Conservation (phyloP, 2,329 filamentous ascomycete genomes). For the Pseudocercospora eumusae region DNA sequence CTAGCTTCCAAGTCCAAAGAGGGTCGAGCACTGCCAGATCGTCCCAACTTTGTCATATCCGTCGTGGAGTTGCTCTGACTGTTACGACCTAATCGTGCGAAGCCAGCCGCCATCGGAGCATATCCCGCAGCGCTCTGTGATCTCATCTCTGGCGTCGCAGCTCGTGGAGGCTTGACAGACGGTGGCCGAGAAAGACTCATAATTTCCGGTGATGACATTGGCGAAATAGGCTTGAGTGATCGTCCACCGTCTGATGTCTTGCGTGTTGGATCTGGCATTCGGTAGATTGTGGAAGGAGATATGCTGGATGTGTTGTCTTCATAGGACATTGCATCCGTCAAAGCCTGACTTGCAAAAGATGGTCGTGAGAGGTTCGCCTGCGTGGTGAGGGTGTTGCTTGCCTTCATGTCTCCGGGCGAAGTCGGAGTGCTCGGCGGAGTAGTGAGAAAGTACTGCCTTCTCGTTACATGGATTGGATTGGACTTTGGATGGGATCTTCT, state of each 20-base stretch:
- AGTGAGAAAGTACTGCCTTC: slow-evolving; percentile 4
- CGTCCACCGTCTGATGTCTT: background rate
- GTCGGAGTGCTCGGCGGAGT: background rate
- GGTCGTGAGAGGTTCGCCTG: background rate
- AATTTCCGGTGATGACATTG: background rate
- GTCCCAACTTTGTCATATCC: background rate
- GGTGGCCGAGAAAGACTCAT: background rate
- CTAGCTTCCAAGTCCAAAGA: slow-evolving; percentile 9
- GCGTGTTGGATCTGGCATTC: background rate
- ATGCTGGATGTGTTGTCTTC: background rate
- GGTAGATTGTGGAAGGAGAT: background rate
- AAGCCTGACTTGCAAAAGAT: background rate
- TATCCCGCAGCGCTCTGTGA: slow-evolving; percentile 12
- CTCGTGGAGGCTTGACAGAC: background rate
- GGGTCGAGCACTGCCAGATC: background rate
- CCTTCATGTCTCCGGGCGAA: background rate
- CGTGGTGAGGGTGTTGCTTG: background rate
- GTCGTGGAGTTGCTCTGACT: background rate
- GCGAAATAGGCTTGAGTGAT: background rate
- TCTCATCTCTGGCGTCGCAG: background rate
- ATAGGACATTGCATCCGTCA: background rate
- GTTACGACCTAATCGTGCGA: slow-evolving; percentile 12
- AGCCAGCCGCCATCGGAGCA: slow-evolving; percentile 19
- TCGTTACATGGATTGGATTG: background rate
- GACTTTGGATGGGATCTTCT: background rate